Percentiles rank a stretch among this genome's conserved stretches.
Evolutionary conservation across 2,329 filamentous ascomycete genomes (phyloP).

Genomic region (Trichoderma koningiopsis): DNA sequence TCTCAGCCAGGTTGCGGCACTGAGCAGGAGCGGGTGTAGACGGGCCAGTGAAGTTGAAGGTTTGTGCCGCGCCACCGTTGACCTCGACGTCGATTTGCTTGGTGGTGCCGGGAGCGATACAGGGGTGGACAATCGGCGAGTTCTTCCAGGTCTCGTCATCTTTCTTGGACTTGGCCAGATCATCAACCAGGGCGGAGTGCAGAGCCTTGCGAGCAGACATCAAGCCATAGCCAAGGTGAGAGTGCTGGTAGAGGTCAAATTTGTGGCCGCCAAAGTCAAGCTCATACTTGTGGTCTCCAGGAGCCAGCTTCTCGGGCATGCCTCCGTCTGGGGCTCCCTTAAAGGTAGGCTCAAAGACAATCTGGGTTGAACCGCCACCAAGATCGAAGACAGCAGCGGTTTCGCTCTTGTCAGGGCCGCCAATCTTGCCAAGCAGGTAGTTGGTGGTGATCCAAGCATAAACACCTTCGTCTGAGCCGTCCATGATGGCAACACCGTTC

Average conservation of each 20-base stretch:
- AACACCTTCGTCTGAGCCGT: constrained; percentile 93
- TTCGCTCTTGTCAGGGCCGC: constrained; percentile 82
- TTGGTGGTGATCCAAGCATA: constrained; percentile 99
- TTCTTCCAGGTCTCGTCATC: constrained; percentile 67
- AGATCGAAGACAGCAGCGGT: constrained; percentile 96
- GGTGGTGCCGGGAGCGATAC: constrained; percentile 78
- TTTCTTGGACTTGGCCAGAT: constrained; percentile 66
- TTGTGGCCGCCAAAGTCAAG: constrained; percentile 87
- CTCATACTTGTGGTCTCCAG: constrained; percentile 94
- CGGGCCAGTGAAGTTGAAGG: constrained; percentile 87
- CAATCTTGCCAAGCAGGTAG: constrained; percentile 97
- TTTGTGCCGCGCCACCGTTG: constrained; percentile 52
- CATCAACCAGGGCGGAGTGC: constrained; percentile 73
- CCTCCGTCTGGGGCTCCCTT: constrained; percentile 71
- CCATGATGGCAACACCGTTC: constrained; percentile 94
- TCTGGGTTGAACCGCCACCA: constrained; percentile 95
- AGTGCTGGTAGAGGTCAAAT: constrained; percentile 96
- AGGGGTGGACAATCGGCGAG: constrained; percentile 77
- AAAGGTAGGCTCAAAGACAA: constrained; percentile 97
- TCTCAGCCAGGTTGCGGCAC: constrained; percentile 87
- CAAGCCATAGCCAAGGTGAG: constrained; percentile 92
- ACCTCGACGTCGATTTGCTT: constrained; percentile 74
- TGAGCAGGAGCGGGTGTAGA: constrained; percentile 74
- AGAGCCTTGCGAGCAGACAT: constrained; percentile 93
- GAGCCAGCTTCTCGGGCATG: constrained; percentile 80